Evolutionary conservation across 129 eudicot genomes (phyloP).

Genomic region (Artemisia argyi): DNA sequence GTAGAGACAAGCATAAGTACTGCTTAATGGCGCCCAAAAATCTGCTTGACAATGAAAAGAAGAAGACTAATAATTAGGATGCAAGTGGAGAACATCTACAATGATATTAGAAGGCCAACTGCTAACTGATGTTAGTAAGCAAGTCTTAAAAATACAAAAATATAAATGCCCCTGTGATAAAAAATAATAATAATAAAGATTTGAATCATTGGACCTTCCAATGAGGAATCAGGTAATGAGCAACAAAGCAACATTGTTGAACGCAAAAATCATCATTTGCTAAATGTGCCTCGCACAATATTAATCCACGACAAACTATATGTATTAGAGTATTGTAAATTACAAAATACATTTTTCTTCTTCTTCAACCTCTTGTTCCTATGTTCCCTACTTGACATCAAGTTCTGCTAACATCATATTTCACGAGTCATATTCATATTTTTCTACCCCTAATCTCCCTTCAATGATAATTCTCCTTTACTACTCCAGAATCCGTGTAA

Average conservation of each 20-base stretch:
- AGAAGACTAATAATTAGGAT: constrained; percentile 14
- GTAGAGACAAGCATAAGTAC: constrained; percentile 87
- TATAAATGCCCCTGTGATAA: constrained; percentile 2
- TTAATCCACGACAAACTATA: not conserved
- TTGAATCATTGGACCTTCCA: not conserved
- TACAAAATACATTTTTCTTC: no score
- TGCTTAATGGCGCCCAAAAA: constrained; percentile 98
- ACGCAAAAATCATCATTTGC: not conserved
- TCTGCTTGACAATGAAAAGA: constrained; percentile 43
- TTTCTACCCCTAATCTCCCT: no score
- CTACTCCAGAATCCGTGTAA: no score
- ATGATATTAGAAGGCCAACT: constrained; percentile 1
- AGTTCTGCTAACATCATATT: no score
- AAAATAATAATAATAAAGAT: not conserved
- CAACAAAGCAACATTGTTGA: not conserved
- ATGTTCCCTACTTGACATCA: no score
- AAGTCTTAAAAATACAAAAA: not conserved
- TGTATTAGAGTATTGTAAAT: not conserved
- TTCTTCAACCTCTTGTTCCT: no score
- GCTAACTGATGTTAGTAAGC: constrained; percentile 2
- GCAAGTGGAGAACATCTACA: constrained; percentile 9
- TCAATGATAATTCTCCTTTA: no score
- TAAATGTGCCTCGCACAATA: not conserved
- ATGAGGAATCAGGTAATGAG: not conserved
- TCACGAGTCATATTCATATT: no score